phyloP scores from a whole-genome alignment of 208 protist genomes.

The Acanthamoeba healyi region DNA sequence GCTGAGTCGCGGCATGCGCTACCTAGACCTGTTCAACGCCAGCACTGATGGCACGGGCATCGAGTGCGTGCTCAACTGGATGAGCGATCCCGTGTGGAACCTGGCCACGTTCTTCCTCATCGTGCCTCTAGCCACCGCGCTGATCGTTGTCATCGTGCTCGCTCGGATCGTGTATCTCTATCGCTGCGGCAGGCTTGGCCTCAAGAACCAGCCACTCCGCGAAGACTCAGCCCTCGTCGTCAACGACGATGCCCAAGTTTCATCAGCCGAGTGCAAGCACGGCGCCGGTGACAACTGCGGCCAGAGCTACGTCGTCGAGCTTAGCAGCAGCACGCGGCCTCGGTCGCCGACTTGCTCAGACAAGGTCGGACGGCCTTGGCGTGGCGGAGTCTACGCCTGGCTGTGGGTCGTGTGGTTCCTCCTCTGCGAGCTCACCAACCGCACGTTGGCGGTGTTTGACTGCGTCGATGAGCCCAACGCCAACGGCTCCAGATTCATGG shows the following conservation, averaged over 20 bases:
- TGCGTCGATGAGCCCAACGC: not conserved
- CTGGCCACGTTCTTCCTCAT: not conserved
- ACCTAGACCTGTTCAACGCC: not conserved
- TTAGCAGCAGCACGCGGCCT: not conserved
- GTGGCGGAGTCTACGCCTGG: conserved; percentile 10
- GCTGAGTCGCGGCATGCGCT: not conserved
- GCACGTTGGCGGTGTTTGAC: conserved; percentile 39
- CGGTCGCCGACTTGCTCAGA: not conserved
- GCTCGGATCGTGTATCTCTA: not conserved
- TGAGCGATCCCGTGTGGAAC: not conserved
- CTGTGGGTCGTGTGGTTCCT: conserved; percentile 34
- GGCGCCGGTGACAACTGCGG: not conserved
- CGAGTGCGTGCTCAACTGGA: not conserved
- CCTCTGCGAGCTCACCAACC: conserved; percentile 47
- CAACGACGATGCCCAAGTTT: not conserved
- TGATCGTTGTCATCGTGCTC: not conserved
- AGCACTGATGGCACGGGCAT: not conserved
- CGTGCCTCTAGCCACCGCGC: not conserved
- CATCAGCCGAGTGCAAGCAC: not conserved
- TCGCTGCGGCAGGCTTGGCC: not conserved
- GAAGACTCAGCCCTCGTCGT: not conserved
- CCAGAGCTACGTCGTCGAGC: not conserved
- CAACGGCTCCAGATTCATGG: not conserved
- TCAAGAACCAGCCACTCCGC: too few species aligned
- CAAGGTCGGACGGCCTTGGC: not conserved